A percentile compares a stretch with the other conserved stretches of the same genome.
phyloP scores from a whole-genome alignment of 768 basidiomycete species.

The Phylloporus rhodoxanthus region DNA sequence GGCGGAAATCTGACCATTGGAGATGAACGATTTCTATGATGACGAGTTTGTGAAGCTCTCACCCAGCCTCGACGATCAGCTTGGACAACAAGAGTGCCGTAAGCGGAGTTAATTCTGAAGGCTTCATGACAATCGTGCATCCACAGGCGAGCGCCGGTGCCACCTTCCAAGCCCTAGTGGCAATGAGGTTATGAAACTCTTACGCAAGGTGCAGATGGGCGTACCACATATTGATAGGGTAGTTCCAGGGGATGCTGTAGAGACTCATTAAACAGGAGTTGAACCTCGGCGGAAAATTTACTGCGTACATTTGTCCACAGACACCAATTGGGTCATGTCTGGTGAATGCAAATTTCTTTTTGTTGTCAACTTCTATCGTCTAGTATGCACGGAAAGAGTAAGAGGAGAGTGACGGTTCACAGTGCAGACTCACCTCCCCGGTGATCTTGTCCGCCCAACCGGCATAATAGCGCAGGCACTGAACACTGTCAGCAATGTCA shows the following conservation, averaged over 20 bases:
- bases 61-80: conserved; percentile 82
- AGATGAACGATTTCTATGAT: conserved; percentile 11
- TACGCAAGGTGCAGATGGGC: conserved; percentile 4
- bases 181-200: conserved; percentile 1
- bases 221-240: conserved; percentile 82
- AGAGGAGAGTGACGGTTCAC: not conserved
- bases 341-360: conserved; percentile 78
- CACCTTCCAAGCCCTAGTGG: conserved; percentile 77
- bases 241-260: conserved; percentile 86
- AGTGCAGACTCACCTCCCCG: conserved; percentile 56
- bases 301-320: conserved; percentile 78
- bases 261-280: conserved; percentile 3
- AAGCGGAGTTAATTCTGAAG: conserved; percentile 80
- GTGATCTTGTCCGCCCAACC: conserved; percentile 94
- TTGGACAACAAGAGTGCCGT: conserved; percentile 80
- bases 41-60: conserved; percentile 16
- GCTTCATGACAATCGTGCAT: conserved; percentile 94
- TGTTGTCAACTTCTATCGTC: conserved; percentile 78
- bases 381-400: conserved; percentile 24
- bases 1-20: conserved; percentile 65
- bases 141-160: conserved; percentile 89
- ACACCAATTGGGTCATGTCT: conserved; percentile 91
- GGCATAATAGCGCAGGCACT: conserved; percentile 85
- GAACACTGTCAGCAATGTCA: conserved; percentile 73
- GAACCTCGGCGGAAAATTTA: not conserved